These are phyloP conservation scores for Fusarium multiceps DNA, from an alignment of 2,329 filamentous ascomycete species.

Conservation along the genomic window DNA sequence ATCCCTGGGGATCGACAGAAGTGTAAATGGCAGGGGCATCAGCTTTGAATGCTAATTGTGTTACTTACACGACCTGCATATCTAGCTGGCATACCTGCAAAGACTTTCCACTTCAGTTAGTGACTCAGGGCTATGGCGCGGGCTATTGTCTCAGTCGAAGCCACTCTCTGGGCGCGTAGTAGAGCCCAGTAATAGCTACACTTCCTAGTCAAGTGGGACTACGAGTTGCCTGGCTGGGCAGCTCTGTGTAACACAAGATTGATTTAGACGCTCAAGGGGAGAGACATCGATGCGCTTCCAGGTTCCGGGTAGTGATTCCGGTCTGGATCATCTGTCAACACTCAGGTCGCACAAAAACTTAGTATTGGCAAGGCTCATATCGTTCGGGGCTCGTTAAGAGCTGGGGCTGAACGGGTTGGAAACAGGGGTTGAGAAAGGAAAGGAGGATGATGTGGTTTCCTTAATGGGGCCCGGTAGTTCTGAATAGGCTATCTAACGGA, in stretches of 20 bases:
- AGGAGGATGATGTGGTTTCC: background rate
- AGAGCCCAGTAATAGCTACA: background rate
- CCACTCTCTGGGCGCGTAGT: conserved; percentile 11
- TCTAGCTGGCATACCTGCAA: background rate
- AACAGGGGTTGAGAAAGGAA: background rate
- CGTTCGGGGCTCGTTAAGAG: background rate
- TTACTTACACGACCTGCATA: background rate
- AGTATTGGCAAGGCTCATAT: background rate
- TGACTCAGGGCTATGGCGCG: conserved; percentile 10
- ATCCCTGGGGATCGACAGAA: conserved; percentile 5
- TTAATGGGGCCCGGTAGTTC: background rate
- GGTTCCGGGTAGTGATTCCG: background rate
- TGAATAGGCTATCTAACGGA: conserved; percentile 3
- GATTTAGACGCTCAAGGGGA: no score
- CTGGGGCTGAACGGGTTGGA: background rate
- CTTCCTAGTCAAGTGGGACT: background rate
- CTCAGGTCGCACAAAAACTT: conserved; percentile 15
- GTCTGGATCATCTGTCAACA: conserved; percentile 13
- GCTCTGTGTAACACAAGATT: background rate
- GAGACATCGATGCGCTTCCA: background rate
- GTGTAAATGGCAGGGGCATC: conserved; percentile 3
- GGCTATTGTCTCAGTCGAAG: conserved; percentile 32
- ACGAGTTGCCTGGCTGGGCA: background rate
- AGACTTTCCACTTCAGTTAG: conserved; percentile 10
- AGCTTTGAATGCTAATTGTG: background rate